Evolutionary conservation across 768 basidiomycete species (phyloP), one percentile per base, ranked within the genome.

Genomic region (Crassisporium funariophilum): DNA sequence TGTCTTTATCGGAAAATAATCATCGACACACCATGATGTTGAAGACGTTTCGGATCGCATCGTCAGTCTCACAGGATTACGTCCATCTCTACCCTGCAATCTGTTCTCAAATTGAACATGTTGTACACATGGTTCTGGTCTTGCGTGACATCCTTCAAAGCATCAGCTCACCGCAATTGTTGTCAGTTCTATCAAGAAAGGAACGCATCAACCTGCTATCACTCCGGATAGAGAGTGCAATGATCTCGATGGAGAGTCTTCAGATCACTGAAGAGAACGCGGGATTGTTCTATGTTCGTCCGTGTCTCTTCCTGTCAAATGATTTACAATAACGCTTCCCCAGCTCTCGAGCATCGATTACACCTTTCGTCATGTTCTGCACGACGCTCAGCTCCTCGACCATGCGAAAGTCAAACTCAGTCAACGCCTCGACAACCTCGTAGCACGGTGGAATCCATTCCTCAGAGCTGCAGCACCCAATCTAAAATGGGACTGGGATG

Each of bases 401-500:
- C n/a, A 50, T 3, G 16, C 21, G 24, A 56, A 56, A 27, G 21
- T 43, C 17, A 40, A 22, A 19, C 34, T 47, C 27, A 36, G 36
- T 34, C 39, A 31, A n/a, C 47, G 51, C 16, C 27, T 56, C 9
- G 47, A 56, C 10, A 35, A 41, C 19, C 40, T 56, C 16, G 19
- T 49, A 5, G 23, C 35, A 7, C 27, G 29, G 12, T 56, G 55
- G 55, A 29, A 27, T 6, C 21, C 27, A n/a, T 42, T 48, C 13
- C 21, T 56, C 35, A 19, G 42, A 22, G 13, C n/a, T 5, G 25
- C 41, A 21, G 41, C 44, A 19, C 34, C 46, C 36, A 16, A 37
- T 27, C 38, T 49, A 22, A 25, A 41, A 12, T 56, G 55, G 55
- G 48, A 49, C 16, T 56, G 55, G 55, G 43, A 52, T 13, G 19